Conservation (phyloP, 768 basidiomycete genomes). For the Lactarius hatsudake region DNA sequence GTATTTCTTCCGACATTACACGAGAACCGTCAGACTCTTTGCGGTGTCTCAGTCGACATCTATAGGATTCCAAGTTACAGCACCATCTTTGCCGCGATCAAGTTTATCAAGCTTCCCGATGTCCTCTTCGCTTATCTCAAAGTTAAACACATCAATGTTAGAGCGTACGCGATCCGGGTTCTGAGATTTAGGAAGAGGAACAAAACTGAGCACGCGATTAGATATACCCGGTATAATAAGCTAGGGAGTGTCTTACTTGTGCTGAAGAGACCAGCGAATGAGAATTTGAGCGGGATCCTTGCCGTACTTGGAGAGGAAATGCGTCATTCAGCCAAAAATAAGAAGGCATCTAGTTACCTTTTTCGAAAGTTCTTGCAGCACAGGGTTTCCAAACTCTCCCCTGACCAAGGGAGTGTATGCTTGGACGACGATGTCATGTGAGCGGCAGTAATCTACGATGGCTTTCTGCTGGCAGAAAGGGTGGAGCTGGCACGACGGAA, state of each 20-base stretch:
- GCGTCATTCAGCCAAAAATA: background rate
- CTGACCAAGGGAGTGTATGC: conserved; percentile 78
- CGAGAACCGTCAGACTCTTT: background rate
- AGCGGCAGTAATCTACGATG: conserved; percentile 49
- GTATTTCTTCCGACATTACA: background rate
- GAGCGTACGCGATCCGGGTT: conserved; percentile 66
- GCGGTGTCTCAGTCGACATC: conserved; percentile 36
- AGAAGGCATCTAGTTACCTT: conserved; percentile 44
- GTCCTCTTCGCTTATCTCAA: conserved; percentile 63
- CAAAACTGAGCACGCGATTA: conserved; percentile 47
- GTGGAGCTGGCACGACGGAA: conserved; percentile 54
- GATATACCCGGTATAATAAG: background rate
- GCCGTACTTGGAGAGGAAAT: conserved; percentile 40
- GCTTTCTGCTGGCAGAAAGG: conserved; percentile 54
- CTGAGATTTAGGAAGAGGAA: conserved; percentile 81
- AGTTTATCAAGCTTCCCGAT: conserved; percentile 63
- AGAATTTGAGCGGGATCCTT: conserved; percentile 77
- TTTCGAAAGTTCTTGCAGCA: conserved; percentile 51
- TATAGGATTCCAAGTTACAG: conserved; percentile 84
- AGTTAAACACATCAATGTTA: conserved; percentile 75
- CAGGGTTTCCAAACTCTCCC: conserved; percentile 44
- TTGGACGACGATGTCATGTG: conserved; percentile 57
- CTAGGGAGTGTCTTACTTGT: conserved; percentile 49
- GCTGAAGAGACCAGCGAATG: conserved; percentile 88
- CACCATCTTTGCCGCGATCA: conserved; percentile 70